Percentiles rank a stretch among this genome's conserved stretches.
These are phyloP conservation scores for Talaromyces piceae DNA, from an alignment of 2,329 filamentous ascomycete species.

Conservation along the genomic window DNA sequence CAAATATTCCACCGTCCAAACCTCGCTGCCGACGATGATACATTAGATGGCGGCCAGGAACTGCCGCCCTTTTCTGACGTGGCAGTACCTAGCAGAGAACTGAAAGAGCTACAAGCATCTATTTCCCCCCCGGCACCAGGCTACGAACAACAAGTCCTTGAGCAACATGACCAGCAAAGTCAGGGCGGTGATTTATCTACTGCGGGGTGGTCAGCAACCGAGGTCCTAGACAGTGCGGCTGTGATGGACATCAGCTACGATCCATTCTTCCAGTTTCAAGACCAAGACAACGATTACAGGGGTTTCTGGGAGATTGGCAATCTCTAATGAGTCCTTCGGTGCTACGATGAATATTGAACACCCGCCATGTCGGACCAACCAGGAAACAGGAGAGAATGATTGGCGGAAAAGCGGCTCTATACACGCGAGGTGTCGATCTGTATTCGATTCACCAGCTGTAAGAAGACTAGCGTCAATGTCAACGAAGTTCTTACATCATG, in stretches of 20 bases:
- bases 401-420: background rate
- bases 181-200: slow-evolving; percentile 8
- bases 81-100: background rate
- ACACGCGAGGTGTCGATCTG: background rate
- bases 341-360: background rate
- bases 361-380: no score
- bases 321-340: slow-evolving; percentile 11
- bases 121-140: slow-evolving; percentile 6
- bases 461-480: background rate
- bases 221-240: slow-evolving; percentile 18
- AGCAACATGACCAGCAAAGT: slow-evolving; percentile 11
- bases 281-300: slow-evolving; percentile 19
- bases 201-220: slow-evolving; percentile 13
- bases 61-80: slow-evolving; percentile 22
- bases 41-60: slow-evolving; percentile 23
- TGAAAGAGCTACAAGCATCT: background rate
- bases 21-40: slow-evolving; percentile 16
- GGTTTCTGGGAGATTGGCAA: slow-evolving; percentile 25
- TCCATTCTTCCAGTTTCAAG: slow-evolving; percentile 24
- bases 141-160: slow-evolving; percentile 1
- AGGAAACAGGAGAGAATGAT: no score
- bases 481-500: slow-evolving; percentile 6
- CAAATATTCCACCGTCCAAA: slow-evolving; percentile 24
- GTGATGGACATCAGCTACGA: slow-evolving; percentile 23
- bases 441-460: background rate